phyloP scores from a whole-genome alignment of 441 rosid species.

The Erodium chrysanthum region DNA sequence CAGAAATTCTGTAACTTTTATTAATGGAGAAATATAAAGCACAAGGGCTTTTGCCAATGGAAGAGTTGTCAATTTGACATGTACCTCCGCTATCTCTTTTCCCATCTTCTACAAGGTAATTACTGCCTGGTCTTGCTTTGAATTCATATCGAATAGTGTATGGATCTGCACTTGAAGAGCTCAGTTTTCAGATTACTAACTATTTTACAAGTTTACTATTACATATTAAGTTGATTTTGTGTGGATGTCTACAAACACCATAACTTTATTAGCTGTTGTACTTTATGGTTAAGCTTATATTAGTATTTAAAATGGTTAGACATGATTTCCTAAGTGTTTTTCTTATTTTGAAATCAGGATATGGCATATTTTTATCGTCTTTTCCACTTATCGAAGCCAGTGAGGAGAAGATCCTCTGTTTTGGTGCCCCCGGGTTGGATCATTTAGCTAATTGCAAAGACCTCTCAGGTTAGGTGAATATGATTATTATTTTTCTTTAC shows the following conservation, averaged over 20 bases:
- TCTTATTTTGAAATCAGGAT: background rate
- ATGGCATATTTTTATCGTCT: constrained; percentile 15
- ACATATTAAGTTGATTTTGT: background rate
- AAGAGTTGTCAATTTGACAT: constrained; percentile 29
- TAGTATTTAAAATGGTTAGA: background rate
- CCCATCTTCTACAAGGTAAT: constrained; percentile 41
- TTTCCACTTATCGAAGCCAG: constrained; percentile 22
- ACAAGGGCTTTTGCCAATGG: constrained; percentile 25
- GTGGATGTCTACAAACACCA: background rate
- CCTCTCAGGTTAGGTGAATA: constrained; percentile 42
- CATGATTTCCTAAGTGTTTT: constrained; percentile 6
- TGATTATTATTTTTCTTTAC: constrained; percentile 16
- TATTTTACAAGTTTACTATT: background rate
- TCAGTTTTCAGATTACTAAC: background rate
- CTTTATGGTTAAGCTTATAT: background rate
- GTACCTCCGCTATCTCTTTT: constrained; percentile 26
- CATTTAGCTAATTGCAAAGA: constrained; percentile 17
- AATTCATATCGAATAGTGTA: constrained; percentile 7
- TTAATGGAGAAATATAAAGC: constrained; percentile 23
- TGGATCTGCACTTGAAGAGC: background rate
- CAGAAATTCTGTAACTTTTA: constrained; percentile 21
- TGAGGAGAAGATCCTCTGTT: constrained; percentile 20
- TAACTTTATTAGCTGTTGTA: background rate
- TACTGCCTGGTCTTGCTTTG: constrained; percentile 10
- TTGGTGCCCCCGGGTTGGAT: constrained; percentile 19